Conservation (phyloP, 2,329 filamentous ascomycete genomes). For the Talaromyces amestolkiae region DNA sequence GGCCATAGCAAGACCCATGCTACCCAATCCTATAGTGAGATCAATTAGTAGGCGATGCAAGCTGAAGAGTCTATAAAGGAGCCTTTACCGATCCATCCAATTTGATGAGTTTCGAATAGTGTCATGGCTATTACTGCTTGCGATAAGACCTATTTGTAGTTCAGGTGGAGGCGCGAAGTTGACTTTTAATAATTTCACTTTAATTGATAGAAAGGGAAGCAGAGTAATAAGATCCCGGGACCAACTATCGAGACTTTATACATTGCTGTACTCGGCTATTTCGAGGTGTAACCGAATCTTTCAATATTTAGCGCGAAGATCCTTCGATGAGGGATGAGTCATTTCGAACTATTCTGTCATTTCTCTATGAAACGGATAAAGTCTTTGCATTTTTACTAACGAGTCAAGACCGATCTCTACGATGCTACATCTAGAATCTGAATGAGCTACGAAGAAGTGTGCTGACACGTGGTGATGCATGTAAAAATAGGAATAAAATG, state of each 20-base stretch:
- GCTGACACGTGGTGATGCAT: background rate
- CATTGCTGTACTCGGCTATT: background rate
- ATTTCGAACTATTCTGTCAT: background rate
- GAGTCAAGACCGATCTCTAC: background rate
- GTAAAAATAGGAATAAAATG: background rate
- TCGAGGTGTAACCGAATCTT: background rate
- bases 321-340: background rate
- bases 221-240: background rate
- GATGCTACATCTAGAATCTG: background rate
- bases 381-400: background rate
- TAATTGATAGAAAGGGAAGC: background rate
- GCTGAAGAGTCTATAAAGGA: background rate
- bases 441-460: background rate
- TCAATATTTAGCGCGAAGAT: background rate
- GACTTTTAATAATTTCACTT: background rate
- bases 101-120: background rate
- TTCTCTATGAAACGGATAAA: background rate
- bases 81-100: background rate
- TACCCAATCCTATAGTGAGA: background rate
- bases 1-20: background rate
- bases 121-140: background rate
- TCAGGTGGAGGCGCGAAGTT: background rate
- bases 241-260: background rate
- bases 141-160: background rate
- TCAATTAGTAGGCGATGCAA: background rate